Evolutionary conservation across 441 rosid genomes (phyloP), one percentile per base, ranked within the genome.

Genomic region (Dalechampia spathulata): DNA sequence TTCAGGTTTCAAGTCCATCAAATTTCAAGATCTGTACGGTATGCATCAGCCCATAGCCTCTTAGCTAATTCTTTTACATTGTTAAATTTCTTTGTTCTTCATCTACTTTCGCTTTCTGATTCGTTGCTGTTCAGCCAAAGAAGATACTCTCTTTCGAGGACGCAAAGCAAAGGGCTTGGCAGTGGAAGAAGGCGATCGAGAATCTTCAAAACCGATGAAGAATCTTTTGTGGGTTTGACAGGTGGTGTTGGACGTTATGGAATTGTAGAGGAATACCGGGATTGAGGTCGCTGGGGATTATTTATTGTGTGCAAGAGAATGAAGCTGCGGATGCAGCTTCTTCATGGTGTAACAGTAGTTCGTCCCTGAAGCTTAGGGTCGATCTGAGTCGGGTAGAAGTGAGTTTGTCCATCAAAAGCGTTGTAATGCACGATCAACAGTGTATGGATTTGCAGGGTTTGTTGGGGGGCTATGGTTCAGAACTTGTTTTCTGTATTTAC

Each of bases 151-250:
- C 89, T 27, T 94, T 90, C 56, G 99, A 90, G 64, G 98, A 90
- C 52, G 55, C 94, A 0, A 90, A 94, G 71, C 98, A 88, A 69
- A 76, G 96, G 75, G 94, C 98, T 16, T 72, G 76, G 77, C 99
- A 94, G 64, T 94, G 99, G 99, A 90, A 94, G 70, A 85, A 86
- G 71, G 96, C 87, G 10, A 94, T 94, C 1, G 96, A 94, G 76
- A 64, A 79, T 71, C 94, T 94, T 65, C 99, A 94, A 63, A 86
- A 73, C 62, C 88, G 72, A 62, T 90, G 80, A 80, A 46, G 48
- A 44, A 53, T 32, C 8, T 16, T 13, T 37, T 34, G 19, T 17
- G 57, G 41, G 50, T 37, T 38, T 43, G 60, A 49, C 41, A 38
- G 49, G 16, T 46, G 71, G 67, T 67, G 58, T 59, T 64, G 56